Percentiles rank a stretch among this genome's conserved stretches.
phyloP scores from a whole-genome alignment of 371 early-diverging fungal genomes.

The Dinochytrium kinnereticum region DNA sequence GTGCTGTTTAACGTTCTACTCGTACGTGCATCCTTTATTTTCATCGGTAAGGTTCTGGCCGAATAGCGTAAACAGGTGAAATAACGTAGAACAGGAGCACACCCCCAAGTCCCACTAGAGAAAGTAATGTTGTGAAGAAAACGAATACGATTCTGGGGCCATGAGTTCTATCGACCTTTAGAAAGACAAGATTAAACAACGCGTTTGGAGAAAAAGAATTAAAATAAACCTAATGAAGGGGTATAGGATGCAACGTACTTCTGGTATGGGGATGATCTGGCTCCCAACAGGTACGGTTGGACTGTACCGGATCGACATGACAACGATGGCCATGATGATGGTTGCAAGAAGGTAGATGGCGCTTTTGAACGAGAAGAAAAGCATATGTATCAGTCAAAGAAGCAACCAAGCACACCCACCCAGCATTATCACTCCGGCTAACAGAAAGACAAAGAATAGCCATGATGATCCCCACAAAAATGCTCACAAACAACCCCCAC shows the following conservation, averaged over 20 bases:
- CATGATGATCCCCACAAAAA: conserved; percentile 4
- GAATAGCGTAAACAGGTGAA: conserved; percentile 1
- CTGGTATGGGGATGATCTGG: neutral
- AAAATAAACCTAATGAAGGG: neutral
- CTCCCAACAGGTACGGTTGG: conserved; percentile 7
- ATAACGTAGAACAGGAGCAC: neutral
- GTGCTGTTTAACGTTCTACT: no score
- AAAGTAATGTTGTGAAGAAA: neutral
- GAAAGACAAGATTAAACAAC: neutral
- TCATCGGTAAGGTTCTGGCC: conserved; percentile 13
- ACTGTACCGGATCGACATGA: conserved; percentile 1
- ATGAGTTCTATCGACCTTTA: neutral
- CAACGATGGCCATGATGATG: conserved; percentile 5
- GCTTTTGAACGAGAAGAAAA: neutral
- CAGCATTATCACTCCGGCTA: conserved; percentile 2
- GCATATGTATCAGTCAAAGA: neutral
- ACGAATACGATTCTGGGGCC: neutral
- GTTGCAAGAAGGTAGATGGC: neutral
- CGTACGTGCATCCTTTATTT: neutral
- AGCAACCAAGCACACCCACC: neutral
- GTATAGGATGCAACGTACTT: neutral
- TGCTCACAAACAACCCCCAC: conserved; percentile 5
- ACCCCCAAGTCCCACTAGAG: neutral
- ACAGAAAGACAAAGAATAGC: neutral
- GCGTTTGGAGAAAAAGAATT: neutral